Percentiles rank a stretch among this genome's conserved stretches.
These are phyloP conservation scores for Sanghuangporus baumii DNA, from an alignment of 1,284 basidiomycete genomes.

Conservation along the genomic window DNA sequence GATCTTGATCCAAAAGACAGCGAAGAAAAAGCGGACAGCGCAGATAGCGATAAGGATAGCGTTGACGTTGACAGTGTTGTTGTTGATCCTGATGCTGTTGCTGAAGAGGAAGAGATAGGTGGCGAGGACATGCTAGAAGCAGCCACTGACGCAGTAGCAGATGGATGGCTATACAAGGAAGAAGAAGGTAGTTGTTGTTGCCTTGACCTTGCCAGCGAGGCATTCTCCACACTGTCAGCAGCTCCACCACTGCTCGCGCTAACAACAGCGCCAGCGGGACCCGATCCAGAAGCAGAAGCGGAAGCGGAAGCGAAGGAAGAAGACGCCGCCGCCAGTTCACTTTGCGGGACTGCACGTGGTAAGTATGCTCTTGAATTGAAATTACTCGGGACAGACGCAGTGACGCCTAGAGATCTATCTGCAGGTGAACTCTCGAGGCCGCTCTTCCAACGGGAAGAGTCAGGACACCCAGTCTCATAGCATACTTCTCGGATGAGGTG, in stretches of 20 bases:
- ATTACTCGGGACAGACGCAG: background rate
- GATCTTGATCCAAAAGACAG: background rate
- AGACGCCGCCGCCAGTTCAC: background rate
- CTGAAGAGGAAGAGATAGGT: background rate
- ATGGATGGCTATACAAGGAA: background rate
- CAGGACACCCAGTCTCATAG: constrained; percentile 24
- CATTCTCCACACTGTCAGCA: background rate
- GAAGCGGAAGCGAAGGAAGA: background rate
- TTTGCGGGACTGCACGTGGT: background rate
- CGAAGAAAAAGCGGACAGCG: background rate
- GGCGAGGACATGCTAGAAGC: background rate
- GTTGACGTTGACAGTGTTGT: background rate
- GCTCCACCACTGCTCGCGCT: background rate
- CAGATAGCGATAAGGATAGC: background rate
- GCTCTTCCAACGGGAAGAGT: constrained; percentile 16
- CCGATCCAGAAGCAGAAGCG: background rate
- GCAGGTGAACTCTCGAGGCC: constrained; percentile 1
- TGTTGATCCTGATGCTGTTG: background rate
- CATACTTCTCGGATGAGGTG: constrained; percentile 38
- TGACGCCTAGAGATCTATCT: background rate
- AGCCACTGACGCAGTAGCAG: background rate
- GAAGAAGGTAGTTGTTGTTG: background rate
- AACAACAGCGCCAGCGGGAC: background rate
- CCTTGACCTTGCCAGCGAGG: background rate
- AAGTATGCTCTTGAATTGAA: background rate